These are phyloP conservation scores for Populus euphratica DNA, from an alignment of 345 rosid genomes.

Conservation along the genomic window DNA sequence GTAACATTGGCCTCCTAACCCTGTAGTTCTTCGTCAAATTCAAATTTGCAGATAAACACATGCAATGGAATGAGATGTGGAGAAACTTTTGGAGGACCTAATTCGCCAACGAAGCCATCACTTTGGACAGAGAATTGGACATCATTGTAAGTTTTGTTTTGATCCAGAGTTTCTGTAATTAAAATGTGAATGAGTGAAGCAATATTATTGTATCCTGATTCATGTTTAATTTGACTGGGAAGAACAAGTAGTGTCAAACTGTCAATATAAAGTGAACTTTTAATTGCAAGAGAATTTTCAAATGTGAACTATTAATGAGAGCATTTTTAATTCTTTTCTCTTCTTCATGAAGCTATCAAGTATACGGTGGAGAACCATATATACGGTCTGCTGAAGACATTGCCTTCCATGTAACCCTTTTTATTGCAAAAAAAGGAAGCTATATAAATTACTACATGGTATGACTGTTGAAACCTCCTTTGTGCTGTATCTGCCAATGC, in stretches of 20 bases:
- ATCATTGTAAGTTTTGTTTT: constrained; percentile 44
- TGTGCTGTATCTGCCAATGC: no score
- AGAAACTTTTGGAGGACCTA: constrained; percentile 76
- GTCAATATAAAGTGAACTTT: no score
- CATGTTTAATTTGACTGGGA: no score
- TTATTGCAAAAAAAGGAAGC: constrained; percentile 80
- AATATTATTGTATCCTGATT: no score
- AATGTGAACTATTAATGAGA: no score
- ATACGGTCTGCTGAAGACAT: constrained; percentile 70
- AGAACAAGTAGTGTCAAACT: no score
- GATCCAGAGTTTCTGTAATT: neutral
- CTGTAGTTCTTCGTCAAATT: no score
- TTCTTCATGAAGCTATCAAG: constrained; percentile 47
- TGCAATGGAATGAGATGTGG: constrained; percentile 86
- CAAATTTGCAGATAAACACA: constrained; percentile 55
- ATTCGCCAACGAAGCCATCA: constrained; percentile 73
- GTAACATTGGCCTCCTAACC: no score
- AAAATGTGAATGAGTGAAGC: no score
- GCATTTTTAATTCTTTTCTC: neutral
- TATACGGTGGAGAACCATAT: constrained; percentile 49
- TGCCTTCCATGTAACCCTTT: constrained; percentile 73
- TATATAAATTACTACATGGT: constrained; percentile 90
- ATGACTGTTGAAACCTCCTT: neutral
- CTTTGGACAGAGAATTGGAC: constrained; percentile 97
- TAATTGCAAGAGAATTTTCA: no score